These are phyloP conservation scores for Bocquillonia castaneifolia DNA, from an alignment of 441 rosid genomes.

Conservation along the genomic window DNA sequence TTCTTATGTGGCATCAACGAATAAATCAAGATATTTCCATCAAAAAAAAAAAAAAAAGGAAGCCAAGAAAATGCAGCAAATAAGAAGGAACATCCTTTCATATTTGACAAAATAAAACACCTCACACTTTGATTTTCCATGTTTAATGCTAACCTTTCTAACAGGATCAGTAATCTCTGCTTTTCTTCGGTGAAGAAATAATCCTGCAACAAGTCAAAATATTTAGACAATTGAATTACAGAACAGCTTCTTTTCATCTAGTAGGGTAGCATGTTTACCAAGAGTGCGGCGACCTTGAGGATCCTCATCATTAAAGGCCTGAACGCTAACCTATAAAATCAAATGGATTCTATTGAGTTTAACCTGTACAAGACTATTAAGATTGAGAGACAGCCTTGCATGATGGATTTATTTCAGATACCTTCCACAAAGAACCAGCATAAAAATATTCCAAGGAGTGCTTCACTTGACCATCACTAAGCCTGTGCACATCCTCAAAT, in stretches of 20 bases:
- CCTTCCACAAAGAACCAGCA: conserved; percentile 99
- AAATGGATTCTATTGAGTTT: conserved; percentile 18
- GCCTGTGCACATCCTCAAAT: conserved; percentile 85
- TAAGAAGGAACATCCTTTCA: neutral
- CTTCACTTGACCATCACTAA: conserved; percentile 90
- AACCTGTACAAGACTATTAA: neutral
- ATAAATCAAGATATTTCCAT: neutral
- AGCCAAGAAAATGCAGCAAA: neutral
- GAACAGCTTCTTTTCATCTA: neutral
- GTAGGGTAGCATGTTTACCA: too few species aligned
- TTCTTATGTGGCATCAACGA: neutral
- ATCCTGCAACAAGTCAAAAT: conserved; percentile 42
- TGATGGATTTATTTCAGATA: conserved; percentile 24
- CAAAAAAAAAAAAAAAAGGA: neutral
- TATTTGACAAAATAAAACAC: conserved; percentile 3
- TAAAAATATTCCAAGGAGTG: conserved; percentile 86
- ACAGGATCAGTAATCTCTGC: conserved; percentile 68
- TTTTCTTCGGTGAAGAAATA: conserved; percentile 87
- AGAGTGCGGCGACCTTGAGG: conserved; percentile 95
- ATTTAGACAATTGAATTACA: neutral
- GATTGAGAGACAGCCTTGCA: neutral
- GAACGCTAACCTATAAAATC: conserved; percentile 71
- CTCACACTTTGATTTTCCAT: conserved; percentile 3
- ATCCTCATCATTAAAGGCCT: conserved; percentile 92
- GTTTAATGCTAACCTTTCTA: conserved; percentile 52